A percentile compares a stretch with the other conserved stretches of the same genome.
These are phyloP conservation scores for Paramecium tetraurelia DNA, from an alignment of 73 alveolate species.

Conservation along the genomic window DNA sequence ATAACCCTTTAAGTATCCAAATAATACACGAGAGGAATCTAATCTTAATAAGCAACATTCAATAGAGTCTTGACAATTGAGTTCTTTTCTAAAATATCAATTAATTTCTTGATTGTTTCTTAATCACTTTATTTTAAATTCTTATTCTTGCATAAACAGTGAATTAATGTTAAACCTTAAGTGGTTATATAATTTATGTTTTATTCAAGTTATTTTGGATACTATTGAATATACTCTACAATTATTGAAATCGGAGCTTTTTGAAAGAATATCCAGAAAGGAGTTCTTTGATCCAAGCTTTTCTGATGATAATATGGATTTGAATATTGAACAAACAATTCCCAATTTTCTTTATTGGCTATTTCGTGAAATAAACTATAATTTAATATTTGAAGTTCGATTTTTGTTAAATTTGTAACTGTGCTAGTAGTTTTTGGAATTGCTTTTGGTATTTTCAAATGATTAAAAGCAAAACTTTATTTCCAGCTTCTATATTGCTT, in stretches of 20 bases:
- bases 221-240: neutral
- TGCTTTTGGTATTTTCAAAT: neutral
- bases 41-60: neutral
- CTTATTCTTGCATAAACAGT: neutral
- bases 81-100: neutral
- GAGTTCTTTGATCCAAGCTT: neutral
- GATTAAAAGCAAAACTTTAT: neutral
- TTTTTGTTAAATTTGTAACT: neutral
- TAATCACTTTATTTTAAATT: neutral
- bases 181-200: neutral
- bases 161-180: neutral
- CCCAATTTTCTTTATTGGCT: neutral
- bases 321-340: neutral
- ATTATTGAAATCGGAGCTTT: neutral
- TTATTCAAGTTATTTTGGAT: neutral
- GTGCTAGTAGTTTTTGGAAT: neutral
- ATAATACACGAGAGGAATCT: neutral
- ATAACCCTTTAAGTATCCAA: neutral
- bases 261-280: neutral
- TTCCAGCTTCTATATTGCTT: neutral
- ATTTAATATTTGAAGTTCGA: neutral
- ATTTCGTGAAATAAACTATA: neutral
- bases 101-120: neutral
- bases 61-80: neutral
- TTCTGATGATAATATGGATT: neutral